Percentiles rank a stretch among this genome's conserved stretches.
Conservation (phyloP, 2,329 filamentous ascomycete species). For the Neonectria magnoliae region DNA sequence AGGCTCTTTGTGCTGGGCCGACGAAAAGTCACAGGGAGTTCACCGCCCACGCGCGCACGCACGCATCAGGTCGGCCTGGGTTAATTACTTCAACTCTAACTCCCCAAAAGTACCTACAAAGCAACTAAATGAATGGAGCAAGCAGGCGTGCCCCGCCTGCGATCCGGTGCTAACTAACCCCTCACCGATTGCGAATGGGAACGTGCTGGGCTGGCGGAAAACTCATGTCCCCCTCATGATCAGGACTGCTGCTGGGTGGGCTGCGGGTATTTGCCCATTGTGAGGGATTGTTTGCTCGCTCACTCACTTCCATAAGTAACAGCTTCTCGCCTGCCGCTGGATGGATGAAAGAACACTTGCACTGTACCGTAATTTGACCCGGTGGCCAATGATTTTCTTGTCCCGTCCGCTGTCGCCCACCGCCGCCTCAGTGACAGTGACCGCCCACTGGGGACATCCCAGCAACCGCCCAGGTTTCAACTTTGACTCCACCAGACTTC, state of each 20-base stretch:
- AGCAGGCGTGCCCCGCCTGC: background rate
- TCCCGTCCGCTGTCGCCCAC: background rate
- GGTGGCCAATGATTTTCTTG: background rate
- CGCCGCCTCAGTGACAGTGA: background rate
- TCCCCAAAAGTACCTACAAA: background rate
- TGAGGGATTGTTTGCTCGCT: background rate
- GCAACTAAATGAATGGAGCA: background rate
- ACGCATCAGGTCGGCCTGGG: no score
- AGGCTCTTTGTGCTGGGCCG: background rate
- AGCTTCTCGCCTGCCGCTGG: no score
- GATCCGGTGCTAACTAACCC: background rate
- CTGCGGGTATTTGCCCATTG: background rate
- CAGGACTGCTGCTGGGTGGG: background rate
- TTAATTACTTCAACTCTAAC: background rate
- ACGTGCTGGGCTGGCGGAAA: background rate
- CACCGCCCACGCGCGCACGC: background rate
- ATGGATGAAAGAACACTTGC: background rate
- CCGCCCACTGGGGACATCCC: background rate
- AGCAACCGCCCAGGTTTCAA: slow-evolving; percentile 16
- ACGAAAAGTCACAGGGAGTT: background rate
- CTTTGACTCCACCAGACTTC: slow-evolving; percentile 15
- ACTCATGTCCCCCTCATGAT: background rate
- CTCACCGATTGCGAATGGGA: background rate
- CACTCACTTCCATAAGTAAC: no score
- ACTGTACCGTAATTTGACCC: background rate